These are phyloP conservation scores for Penicillium argentinense DNA, from an alignment of 495 filamentous ascomycete genomes.

Conservation along the genomic window DNA sequence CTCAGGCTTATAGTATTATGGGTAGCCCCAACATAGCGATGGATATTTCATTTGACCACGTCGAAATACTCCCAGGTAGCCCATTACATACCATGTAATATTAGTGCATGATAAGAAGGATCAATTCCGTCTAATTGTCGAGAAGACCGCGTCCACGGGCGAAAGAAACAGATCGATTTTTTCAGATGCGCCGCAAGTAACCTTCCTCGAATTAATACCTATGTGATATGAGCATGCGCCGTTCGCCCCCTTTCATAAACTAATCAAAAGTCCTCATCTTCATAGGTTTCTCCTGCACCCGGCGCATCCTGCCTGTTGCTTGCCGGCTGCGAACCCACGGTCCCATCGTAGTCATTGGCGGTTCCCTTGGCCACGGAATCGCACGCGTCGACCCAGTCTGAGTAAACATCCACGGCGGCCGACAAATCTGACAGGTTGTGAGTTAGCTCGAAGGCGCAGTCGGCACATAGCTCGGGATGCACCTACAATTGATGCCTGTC, in stretches of 20 bases:
- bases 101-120: not conserved
- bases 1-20: not conserved
- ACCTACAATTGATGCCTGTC: conserved; percentile 85
- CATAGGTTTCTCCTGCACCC: conserved; percentile 20
- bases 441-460: conserved; percentile 3
- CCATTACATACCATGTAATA: not conserved
- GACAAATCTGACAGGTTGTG: conserved; percentile 64
- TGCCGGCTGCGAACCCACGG: conserved; percentile 24
- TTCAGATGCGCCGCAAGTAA: conserved; percentile 13
- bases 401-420: conserved; percentile 89
- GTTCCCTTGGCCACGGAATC: conserved; percentile 72
- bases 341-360: conserved; percentile 50
- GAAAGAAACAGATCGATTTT: conserved; percentile 4
- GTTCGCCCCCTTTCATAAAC: conserved; percentile 13
- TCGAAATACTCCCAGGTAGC: not conserved
- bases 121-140: not conserved
- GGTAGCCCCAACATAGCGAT: not conserved
- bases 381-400: conserved; percentile 97
- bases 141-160: not conserved
- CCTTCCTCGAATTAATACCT: conserved; percentile 16
- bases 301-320: conserved; percentile 21
- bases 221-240: conserved; percentile 21
- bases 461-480: not conserved
- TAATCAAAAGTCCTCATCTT: conserved; percentile 35
- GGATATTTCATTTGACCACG: not conserved